Conservation (phyloP, 495 filamentous ascomycete species). For the Extremus antarcticus region DNA sequence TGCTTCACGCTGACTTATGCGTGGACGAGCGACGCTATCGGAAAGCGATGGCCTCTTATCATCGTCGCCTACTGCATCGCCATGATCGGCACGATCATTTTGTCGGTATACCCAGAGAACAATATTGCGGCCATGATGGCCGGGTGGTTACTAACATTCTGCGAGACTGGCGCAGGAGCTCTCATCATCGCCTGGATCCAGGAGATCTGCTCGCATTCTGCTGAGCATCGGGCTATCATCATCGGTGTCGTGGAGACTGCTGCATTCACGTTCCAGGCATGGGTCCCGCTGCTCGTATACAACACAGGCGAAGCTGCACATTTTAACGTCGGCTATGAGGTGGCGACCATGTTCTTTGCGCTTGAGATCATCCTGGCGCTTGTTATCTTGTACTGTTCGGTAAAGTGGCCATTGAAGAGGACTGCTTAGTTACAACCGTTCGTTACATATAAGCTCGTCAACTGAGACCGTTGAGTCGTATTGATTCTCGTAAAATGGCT, state of each 20-base stretch:
- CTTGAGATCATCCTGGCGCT: background rate
- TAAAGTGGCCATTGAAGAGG: background rate
- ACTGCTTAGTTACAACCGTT: too few species aligned
- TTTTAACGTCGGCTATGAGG: background rate
- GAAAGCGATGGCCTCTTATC: background rate
- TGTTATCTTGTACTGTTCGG: background rate
- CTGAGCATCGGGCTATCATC: background rate
- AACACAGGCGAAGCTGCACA: background rate
- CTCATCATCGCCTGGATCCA: background rate
- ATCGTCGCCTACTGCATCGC: background rate
- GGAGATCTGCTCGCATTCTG: background rate
- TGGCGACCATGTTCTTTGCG: background rate
- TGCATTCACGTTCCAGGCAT: background rate
- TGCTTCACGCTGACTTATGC: background rate
- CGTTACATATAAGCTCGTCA: too few species aligned
- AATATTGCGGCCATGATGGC: background rate
- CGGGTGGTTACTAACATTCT: background rate
- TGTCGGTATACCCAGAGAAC: background rate
- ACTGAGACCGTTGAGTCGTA: too few species aligned
- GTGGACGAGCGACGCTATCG: background rate
- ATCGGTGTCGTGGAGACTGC: background rate
- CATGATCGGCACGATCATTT: background rate
- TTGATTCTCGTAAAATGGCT: too few species aligned
- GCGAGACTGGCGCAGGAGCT: background rate
- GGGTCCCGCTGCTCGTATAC: background rate